These are phyloP conservation scores for Ustilaginoidea virens DNA, from an alignment of 2,329 filamentous ascomycete genomes.

Conservation along the genomic window DNA sequence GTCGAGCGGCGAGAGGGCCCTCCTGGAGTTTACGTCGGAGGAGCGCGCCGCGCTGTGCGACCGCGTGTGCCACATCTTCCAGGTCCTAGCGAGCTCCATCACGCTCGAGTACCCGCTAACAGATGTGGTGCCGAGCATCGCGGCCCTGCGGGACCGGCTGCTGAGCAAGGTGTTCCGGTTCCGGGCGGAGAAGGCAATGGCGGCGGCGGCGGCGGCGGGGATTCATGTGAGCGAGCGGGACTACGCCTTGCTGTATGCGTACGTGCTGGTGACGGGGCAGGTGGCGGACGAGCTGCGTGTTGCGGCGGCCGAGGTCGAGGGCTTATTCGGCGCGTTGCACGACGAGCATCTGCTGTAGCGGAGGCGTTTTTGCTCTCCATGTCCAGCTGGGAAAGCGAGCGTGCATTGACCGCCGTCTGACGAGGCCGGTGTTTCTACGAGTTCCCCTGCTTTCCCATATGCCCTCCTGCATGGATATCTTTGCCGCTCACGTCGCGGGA, in stretches of 20 bases:
- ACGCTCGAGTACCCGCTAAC: constrained; percentile 81
- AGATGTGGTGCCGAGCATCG: constrained; percentile 65
- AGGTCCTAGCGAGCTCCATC: constrained; percentile 72
- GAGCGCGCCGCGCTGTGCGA: constrained; percentile 67
- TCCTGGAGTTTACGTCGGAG: constrained; percentile 60
- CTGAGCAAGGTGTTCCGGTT: constrained; percentile 76
- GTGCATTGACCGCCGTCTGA: too few species aligned
- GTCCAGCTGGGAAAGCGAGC: too few species aligned
- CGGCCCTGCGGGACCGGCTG: constrained; percentile 59
- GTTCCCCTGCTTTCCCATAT: too few species aligned
- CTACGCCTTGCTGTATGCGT: constrained; percentile 86
- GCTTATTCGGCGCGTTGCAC: constrained; percentile 38
- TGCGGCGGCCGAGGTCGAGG: constrained; percentile 40
- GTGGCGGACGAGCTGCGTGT: constrained; percentile 43
- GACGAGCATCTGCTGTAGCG: constrained; percentile 7
- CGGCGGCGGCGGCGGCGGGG: constrained; percentile 1
- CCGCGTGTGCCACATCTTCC: constrained; percentile 68
- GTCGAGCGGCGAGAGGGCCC: constrained; percentile 59
- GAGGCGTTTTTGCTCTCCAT: too few species aligned
- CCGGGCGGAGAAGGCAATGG: constrained; percentile 39
- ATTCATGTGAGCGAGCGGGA: constrained; percentile 39
- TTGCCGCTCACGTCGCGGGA: too few species aligned
- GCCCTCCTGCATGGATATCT: too few species aligned
- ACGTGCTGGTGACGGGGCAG: constrained; percentile 50
- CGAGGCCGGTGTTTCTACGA: too few species aligned